These are phyloP conservation scores for Candida montana DNA, from an alignment of 805 yeast species.

Conservation along the genomic window DNA sequence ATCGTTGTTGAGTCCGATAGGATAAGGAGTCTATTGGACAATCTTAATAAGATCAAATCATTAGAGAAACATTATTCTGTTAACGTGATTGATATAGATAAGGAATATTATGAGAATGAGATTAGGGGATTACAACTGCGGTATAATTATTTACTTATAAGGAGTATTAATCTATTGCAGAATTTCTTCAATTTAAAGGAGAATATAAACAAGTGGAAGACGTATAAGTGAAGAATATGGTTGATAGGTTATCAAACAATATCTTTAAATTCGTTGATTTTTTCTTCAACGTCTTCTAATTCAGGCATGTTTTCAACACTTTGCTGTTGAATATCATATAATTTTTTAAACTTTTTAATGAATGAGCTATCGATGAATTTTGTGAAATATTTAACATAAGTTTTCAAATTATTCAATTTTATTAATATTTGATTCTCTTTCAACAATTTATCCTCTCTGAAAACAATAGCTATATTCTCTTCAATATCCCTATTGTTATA, in stretches of 20 bases:
- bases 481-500: conserved; percentile 1
- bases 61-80: conserved; percentile 7
- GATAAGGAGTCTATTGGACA: neutral
- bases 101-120: neutral
- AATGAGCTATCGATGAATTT: conserved; percentile 1
- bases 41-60: conserved; percentile 3
- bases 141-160: conserved; percentile 19
- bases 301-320: neutral
- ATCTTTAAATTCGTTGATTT: conserved; percentile 13
- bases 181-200: conserved; percentile 20
- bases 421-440: neutral
- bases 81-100: conserved; percentile 6
- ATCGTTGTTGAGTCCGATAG: neutral
- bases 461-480: conserved; percentile 1
- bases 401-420: neutral
- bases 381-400: neutral
- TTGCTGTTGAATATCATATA: neutral
- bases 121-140: conserved; percentile 13
- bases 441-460: neutral
- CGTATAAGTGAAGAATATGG: no score
- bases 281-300: conserved; percentile 9
- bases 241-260: neutral
- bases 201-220: conserved; percentile 13
- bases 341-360: neutral
- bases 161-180: conserved; percentile 20